Conservation (phyloP, 31 red algal species). For the Porphyra umbilicalis region DNA sequence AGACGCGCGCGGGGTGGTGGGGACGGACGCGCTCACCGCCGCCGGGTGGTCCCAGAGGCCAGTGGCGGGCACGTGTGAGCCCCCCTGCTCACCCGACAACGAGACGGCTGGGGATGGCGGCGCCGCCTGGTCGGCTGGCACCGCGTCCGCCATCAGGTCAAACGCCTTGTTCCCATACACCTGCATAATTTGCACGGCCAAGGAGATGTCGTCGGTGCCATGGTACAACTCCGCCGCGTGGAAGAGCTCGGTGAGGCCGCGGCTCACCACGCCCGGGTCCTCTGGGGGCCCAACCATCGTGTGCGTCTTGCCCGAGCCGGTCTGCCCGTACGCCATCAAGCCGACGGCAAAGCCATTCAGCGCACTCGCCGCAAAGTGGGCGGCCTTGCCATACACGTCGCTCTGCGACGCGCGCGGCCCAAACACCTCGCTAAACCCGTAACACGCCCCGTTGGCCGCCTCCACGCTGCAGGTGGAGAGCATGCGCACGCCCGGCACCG, state of each 20-base stretch:
- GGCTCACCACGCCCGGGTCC: constrained; percentile 79
- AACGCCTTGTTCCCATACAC: constrained; percentile 92
- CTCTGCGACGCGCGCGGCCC: constrained; percentile 43
- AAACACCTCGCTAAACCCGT: constrained; percentile 94
- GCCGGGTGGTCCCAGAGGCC: too few species aligned
- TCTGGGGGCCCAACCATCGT: constrained; percentile 80
- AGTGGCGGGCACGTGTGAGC: too few species aligned
- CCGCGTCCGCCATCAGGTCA: constrained; percentile 60
- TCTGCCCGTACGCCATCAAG: constrained; percentile 99
- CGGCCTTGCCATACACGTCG: constrained; percentile 87
- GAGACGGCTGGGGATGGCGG: too few species aligned
- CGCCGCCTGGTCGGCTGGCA: neutral
- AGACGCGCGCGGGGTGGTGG: too few species aligned
- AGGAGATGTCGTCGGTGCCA: constrained; percentile 34
- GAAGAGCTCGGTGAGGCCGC: constrained; percentile 86
- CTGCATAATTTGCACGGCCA: constrained; percentile 73
- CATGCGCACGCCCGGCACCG: constrained; percentile 30
- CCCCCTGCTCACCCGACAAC: too few species aligned
- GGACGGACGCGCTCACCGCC: too few species aligned
- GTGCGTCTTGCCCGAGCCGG: constrained; percentile 98
- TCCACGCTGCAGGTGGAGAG: constrained; percentile 28
- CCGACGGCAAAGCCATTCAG: constrained; percentile 94
- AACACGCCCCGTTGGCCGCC: constrained; percentile 16
- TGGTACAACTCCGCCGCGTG: constrained; percentile 35
- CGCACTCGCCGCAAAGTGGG: constrained; percentile 69